Conservation (phyloP, 352 stramenopile species). For the Ochromonadaceae sp. region DNA sequence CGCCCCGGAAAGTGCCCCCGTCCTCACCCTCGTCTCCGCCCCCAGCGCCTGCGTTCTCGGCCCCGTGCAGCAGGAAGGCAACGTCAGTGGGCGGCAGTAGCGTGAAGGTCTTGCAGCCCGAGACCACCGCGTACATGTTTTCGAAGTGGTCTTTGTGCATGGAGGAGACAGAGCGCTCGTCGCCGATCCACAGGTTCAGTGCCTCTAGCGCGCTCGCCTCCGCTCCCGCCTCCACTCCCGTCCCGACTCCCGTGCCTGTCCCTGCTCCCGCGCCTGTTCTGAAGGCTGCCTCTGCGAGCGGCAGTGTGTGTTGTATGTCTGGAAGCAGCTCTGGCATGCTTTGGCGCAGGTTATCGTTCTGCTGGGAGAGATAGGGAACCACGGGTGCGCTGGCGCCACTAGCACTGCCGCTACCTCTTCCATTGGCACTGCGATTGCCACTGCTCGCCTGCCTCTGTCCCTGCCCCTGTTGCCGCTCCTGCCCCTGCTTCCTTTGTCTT, state of each 20-base stretch:
- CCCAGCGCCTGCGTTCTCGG: too few relatives aligned
- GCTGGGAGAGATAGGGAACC: conserved; percentile 28
- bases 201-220: conserved; percentile 54
- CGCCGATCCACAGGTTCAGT: conserved; percentile 94
- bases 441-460: conserved; percentile 6
- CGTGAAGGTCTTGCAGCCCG: conserved; percentile 80
- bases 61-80: conserved; percentile 68
- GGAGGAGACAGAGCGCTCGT: conserved; percentile 76
- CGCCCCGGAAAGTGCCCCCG: too few relatives aligned
- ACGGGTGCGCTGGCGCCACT: conserved; percentile 14
- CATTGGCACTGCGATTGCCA: not conserved
- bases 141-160: conserved; percentile 97
- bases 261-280: conserved; percentile 23
- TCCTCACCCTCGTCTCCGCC: too few relatives aligned
- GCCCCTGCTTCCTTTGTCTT: not conserved
- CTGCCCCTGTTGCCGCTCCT: conserved; percentile 3
- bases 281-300: conserved; percentile 43
- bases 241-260: too few relatives aligned
- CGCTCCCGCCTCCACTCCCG: too few relatives aligned
- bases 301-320: conserved; percentile 29
- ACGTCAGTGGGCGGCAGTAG: conserved; percentile 64
- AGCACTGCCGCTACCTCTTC: conserved; percentile 26
- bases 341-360: conserved; percentile 51
- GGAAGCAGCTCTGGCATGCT: conserved; percentile 35
- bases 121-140: conserved; percentile 93